Conservation (phyloP, 345 rosid species). For the Hypericum androsaemum region DNA sequence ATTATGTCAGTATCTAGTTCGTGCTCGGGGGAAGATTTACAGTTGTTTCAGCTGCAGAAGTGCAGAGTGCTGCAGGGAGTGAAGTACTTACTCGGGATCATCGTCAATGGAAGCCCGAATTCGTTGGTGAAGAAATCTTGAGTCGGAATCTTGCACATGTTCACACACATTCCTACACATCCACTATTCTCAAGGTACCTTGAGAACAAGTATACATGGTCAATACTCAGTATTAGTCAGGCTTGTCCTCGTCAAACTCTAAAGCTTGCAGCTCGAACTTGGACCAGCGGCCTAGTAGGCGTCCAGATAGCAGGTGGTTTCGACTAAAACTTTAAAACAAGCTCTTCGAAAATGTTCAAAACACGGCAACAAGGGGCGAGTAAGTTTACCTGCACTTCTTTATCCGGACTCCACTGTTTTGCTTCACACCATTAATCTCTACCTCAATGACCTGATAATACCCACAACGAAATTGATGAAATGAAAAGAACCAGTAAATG, state of each 20-base stretch:
- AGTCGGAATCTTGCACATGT: constrained; percentile 94
- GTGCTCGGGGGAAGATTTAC: too few relatives aligned
- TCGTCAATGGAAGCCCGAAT: constrained; percentile 91
- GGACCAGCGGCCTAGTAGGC: too few relatives aligned
- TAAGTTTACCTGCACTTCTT: constrained; percentile 60
- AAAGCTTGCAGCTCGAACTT: too few relatives aligned
- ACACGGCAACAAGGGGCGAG: background rate
- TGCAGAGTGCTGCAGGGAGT: too few relatives aligned
- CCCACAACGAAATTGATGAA: background rate
- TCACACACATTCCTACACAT: constrained; percentile 93
- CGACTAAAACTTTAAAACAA: too few relatives aligned
- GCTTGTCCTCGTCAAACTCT: too few relatives aligned
- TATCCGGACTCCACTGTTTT: constrained; percentile 79
- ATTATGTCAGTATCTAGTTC: too few relatives aligned
- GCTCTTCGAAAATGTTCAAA: background rate
- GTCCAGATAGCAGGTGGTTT: too few relatives aligned
- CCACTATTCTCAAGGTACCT: constrained; percentile 98
- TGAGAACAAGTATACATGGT: constrained; percentile 4
- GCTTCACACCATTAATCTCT: constrained; percentile 77
- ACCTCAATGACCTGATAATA: constrained; percentile 57
- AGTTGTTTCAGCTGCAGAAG: too few relatives aligned
- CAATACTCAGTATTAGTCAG: too few relatives aligned
- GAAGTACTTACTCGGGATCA: constrained; percentile 59
- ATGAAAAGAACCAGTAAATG: background rate
- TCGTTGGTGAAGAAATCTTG: constrained; percentile 98